Percentiles rank a stretch among this genome's conserved stretches.
These are phyloP conservation scores for Madurella fahalii DNA, from an alignment of 2,329 filamentous ascomycete genomes.

Conservation along the genomic window DNA sequence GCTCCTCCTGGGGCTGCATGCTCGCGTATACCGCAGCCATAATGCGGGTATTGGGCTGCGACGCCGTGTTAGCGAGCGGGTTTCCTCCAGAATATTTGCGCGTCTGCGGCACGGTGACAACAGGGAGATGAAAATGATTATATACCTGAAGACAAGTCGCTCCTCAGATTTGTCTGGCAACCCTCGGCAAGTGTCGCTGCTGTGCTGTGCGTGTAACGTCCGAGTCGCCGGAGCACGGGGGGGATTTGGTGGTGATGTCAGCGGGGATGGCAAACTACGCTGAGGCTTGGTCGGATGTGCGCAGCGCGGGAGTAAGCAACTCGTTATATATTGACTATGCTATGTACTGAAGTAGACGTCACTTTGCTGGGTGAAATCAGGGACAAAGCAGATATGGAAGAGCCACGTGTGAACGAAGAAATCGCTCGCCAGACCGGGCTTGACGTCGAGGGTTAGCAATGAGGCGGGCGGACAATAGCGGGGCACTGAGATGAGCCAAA, in stretches of 20 bases:
- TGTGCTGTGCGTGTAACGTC: not conserved
- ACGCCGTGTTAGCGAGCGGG: constrained; percentile 7
- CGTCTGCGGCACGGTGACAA: not conserved
- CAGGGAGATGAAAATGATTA: not conserved
- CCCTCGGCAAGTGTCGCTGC: not conserved
- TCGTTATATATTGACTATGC: constrained; percentile 51
- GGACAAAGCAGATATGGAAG: constrained; percentile 10
- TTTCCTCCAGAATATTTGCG: not conserved
- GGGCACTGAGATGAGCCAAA: constrained; percentile 2
- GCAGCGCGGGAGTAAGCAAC: constrained; percentile 25
- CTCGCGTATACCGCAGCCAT: constrained; percentile 38
- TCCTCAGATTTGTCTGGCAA: not conserved
- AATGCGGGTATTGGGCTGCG: constrained; percentile 33
- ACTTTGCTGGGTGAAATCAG: constrained; percentile 1
- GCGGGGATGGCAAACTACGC: not conserved
- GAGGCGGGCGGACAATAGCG: constrained; percentile 12
- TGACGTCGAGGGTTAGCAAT: not conserved
- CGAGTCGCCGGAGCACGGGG: not conserved
- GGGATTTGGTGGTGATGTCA: constrained; percentile 1
- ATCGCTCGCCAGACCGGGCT: not conserved
- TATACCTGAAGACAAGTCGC: not conserved
- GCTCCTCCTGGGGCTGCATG: constrained; percentile 72
- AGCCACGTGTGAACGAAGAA: constrained; percentile 1
- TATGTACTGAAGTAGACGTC: constrained; percentile 38
- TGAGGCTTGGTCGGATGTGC: constrained; percentile 10